Conservation (phyloP, 164 flowering plant species). For the Berberis thunbergii region DNA sequence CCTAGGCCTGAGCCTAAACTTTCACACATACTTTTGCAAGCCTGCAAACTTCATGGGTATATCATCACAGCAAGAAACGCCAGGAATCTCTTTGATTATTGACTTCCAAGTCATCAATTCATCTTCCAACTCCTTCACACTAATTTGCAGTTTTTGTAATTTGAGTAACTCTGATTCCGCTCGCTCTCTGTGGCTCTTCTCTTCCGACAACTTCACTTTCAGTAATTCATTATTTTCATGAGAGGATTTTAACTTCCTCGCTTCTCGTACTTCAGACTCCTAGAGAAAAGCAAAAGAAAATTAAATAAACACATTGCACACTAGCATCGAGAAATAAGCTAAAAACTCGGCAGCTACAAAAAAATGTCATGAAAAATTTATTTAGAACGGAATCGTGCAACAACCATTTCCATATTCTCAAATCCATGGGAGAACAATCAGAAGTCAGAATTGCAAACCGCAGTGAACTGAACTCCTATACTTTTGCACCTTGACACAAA, state of each 20-base stretch:
- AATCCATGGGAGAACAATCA: no score
- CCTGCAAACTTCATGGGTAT: slow-evolving; percentile 52
- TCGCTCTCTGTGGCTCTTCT: slow-evolving; percentile 60
- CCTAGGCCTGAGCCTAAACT: neutral
- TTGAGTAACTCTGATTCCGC: slow-evolving; percentile 65
- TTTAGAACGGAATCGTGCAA: no score
- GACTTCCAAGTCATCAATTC: slow-evolving; percentile 74
- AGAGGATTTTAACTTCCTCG: slow-evolving; percentile 67
- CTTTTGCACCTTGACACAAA: no score
- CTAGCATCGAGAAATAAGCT: neutral
- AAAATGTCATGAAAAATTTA: no score
- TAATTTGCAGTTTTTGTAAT: slow-evolving; percentile 45
- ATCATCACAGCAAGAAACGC: slow-evolving; percentile 57
- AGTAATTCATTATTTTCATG: slow-evolving; percentile 57
- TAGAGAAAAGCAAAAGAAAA: slow-evolving; percentile 13
- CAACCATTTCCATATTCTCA: no score
- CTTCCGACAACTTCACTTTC: slow-evolving; percentile 77
- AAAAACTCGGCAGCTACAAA: no score
- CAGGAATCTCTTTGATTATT: slow-evolving; percentile 61
- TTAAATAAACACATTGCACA: neutral
- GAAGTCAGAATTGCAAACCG: no score
- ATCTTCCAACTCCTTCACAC: slow-evolving; percentile 54
- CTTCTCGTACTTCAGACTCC: slow-evolving; percentile 90
- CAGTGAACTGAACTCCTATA: no score
- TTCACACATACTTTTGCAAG: slow-evolving; percentile 56